Evolutionary conservation across 2,329 filamentous ascomycete genomes (phyloP), one percentile per base, ranked within the genome.

Genomic region (Pseudogymnoascus sp.): DNA sequence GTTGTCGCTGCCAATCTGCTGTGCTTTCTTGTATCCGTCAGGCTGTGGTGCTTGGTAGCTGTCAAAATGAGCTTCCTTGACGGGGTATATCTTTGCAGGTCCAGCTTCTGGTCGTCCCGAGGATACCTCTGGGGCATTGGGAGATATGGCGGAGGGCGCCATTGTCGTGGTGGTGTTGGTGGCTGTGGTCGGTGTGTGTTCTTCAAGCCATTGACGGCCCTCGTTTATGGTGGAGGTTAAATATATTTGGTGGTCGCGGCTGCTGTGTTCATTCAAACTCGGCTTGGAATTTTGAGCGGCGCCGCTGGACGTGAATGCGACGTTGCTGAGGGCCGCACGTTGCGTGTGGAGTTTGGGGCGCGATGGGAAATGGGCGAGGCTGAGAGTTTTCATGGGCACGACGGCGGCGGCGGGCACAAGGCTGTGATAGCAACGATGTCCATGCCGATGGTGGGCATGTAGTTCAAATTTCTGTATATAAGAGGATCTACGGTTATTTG

Each of bases 1-100:
- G 50, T 78, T 76, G 62, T 77, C 80, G 61, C 82, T 76, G 58
- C 82, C 80, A 63, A 90, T 92, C 67, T 67, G 62, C 12, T 53
- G 62, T 28, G 57, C 57, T 39, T 82, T 80, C 68, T 83, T 80
- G 70, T 88, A 91, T 57, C 89, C 90, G 69, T 93, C 87, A 7
- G 79, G 76, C 68, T 83, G 78, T 1, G 80, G 75, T 30, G 78
- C 74, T 37, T 82, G 75, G 61, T 75, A 80, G 63, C 79, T 79
- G 64, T 85, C 82, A 69, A 86, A 87, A 64, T 77, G 80, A 62
- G 78, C 80, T 70, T 88, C 86, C 69, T 82, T 82, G 62, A 85
- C 80, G n/a, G 79, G 77, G 66, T 83, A 84, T 60, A 87, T 78
- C 41, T 78, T 68, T 78, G 63, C 83, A 75, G 36, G 82, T 72